Evolutionary conservation across 192 early-diverging fungal species (phyloP).

Genomic region (Chytriomyces hyalinus): DNA sequence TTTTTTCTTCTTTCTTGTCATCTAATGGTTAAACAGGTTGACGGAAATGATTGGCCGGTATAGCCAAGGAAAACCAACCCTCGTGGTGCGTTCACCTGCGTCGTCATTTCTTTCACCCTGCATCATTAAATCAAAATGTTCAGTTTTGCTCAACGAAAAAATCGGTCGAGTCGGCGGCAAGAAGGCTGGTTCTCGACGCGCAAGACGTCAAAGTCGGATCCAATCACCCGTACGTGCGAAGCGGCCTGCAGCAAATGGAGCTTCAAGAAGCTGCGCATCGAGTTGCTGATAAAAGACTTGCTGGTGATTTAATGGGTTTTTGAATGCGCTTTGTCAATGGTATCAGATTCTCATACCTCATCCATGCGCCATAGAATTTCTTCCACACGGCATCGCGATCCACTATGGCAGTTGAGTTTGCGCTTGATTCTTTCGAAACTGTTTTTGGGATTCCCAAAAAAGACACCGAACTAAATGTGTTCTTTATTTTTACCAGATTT

Average conservation of each 20-base stretch:
- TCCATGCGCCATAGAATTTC: slow-evolving; percentile 45
- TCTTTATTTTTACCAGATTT: slow-evolving; percentile 45
- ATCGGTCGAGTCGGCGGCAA: slow-evolving; percentile 47
- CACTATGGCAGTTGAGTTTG: slow-evolving; percentile 67
- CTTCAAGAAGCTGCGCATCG: slow-evolving; percentile 13
- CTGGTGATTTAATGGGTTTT: slow-evolving; percentile 14
- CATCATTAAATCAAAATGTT: neutral
- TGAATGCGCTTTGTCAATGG: neutral
- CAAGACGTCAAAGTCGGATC: slow-evolving; percentile 18
- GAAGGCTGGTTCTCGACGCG: slow-evolving; percentile 37
- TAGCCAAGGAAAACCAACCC: slow-evolving; percentile 48
- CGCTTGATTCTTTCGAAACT: neutral
- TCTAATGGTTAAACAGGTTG: slow-evolving; percentile 30
- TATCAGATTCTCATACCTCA: too few species aligned
- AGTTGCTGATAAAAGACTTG: slow-evolving; percentile 54
- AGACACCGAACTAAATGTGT: neutral
- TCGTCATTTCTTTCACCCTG: neutral
- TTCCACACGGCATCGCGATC: slow-evolving; percentile 65
- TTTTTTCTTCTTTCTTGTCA: slow-evolving; percentile 1
- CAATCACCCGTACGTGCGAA: slow-evolving; percentile 52
- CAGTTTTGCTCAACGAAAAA: slow-evolving; percentile 59
- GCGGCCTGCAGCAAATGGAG: slow-evolving; percentile 25
- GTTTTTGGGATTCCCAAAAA: neutral
- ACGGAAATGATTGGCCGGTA: slow-evolving; percentile 45
- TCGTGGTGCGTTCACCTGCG: slow-evolving; percentile 41